Evolutionary conservation across 1,284 basidiomycete genomes (phyloP), one percentile per base, ranked within the genome.

Genomic region (Omphalotus olearius): DNA sequence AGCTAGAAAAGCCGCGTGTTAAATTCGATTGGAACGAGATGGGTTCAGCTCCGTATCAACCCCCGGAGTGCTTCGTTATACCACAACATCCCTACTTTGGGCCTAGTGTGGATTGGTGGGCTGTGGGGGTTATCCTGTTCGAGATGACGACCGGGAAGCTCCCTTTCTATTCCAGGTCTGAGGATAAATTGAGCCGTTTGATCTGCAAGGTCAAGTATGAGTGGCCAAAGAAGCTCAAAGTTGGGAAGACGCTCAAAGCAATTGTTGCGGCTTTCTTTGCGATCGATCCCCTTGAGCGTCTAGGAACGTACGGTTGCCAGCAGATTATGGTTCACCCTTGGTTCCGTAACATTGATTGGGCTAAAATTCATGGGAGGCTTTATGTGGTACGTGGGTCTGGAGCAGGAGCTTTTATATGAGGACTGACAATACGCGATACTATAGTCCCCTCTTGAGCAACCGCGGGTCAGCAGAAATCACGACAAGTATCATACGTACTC

Each of bases 71-170:
- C 54, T 74, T 80, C 50, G 52, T 56, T 37, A 25, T 28, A 73
- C 53, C 76, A 76, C 62, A 59, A 57, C 1, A 65, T 73, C 17
- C 73, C 73, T 57, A 72, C 45, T 38, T 73, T 6, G 80, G 81
- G 2, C 69, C 72, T 2, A 79, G 82, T 39, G 74, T 88, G 35
- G 90, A 92, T 64, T 89, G 90, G 73, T 93, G 87, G 83, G 76
- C 82, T 37, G 79, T 78, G 37, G 91, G 87, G 1, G 74, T 88
- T 23, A 80, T 85, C 52, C 69, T 93, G 53, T 93, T 80, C 59
- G 88, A 92, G 57, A 84, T 93, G 78, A 69, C 83, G 1, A 83
- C 83, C 13, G 39, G 76, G 78, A 36, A 71, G 72, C 50, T 73
- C 71, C 67, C 71, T 4, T 75, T 70, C 57, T 62, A 64, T 38